Conservation (phyloP, 2,329 filamentous ascomycete genomes). For the Aspergillus ruber region DNA sequence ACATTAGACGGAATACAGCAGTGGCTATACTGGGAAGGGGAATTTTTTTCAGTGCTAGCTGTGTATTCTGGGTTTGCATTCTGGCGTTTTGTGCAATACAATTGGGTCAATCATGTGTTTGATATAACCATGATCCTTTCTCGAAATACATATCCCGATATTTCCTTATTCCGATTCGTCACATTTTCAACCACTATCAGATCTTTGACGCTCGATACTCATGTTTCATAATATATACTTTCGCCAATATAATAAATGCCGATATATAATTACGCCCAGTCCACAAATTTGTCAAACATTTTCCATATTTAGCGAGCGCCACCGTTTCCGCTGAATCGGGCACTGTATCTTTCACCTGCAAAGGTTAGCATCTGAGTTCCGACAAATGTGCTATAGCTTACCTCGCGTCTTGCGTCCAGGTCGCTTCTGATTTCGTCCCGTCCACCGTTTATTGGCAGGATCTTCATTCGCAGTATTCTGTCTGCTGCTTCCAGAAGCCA, state of each 20-base stretch:
- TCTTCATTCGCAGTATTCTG: conserved; percentile 9
- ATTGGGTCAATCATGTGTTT: conserved; percentile 15
- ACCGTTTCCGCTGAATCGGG: conserved; percentile 18
- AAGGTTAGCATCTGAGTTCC: conserved; percentile 7
- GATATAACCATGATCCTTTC: not conserved
- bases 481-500: conserved; percentile 24
- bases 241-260: not conserved
- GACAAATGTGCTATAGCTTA: conserved; percentile 7
- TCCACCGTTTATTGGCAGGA: conserved; percentile 3
- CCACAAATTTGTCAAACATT: not conserved
- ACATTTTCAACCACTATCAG: not conserved
- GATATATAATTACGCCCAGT: not conserved
- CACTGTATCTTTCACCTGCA: conserved; percentile 25
- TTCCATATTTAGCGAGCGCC: not conserved
- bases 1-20: conserved; percentile 16
- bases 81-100: conserved; percentile 21
- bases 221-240: not conserved
- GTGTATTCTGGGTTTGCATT: conserved; percentile 18
- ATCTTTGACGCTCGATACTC: not conserved
- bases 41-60: conserved; percentile 5
- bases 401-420: conserved; percentile 22
- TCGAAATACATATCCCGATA: not conserved
- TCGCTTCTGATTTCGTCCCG: conserved; percentile 9
- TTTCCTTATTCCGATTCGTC: not conserved
- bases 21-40: conserved; percentile 2